These are phyloP conservation scores for Russula vinacea DNA, from an alignment of 768 basidiomycete genomes.

Conservation along the genomic window DNA sequence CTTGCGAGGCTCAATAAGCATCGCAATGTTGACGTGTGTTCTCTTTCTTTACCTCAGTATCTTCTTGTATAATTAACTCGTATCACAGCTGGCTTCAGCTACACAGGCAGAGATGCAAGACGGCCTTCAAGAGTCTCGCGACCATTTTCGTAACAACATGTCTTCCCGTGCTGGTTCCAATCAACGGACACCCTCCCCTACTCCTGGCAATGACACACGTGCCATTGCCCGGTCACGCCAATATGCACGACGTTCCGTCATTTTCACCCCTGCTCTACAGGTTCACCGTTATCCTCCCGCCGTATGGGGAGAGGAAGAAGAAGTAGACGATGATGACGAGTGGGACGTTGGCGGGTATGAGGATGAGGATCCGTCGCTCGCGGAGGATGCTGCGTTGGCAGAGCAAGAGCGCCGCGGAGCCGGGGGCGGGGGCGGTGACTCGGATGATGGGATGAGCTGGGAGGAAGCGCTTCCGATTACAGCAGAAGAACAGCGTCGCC, in stretches of 20 bases:
- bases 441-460: constrained; percentile 87
- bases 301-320: constrained; percentile 78
- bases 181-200: constrained; percentile 49
- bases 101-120: constrained; percentile 69
- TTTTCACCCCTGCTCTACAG: constrained; percentile 65
- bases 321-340: constrained; percentile 52
- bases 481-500: constrained; percentile 35
- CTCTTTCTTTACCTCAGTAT: constrained; percentile 3
- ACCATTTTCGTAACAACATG: constrained; percentile 53
- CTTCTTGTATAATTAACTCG: constrained; percentile 3
- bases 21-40: constrained; percentile 88
- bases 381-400: constrained; percentile 50
- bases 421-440: constrained; percentile 42
- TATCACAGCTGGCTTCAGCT: constrained; percentile 62
- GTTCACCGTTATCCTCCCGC: constrained; percentile 78
- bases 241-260: constrained; percentile 44
- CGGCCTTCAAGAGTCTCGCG: constrained; percentile 47
- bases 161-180: constrained; percentile 49
- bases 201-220: constrained; percentile 42
- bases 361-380: constrained; percentile 64
- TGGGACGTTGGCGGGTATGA: constrained; percentile 70
- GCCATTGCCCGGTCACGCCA: constrained; percentile 32
- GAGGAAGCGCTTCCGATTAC: constrained; percentile 57
- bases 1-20: constrained; percentile 95
- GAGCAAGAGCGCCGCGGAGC: constrained; percentile 37